Evolutionary conservation across 176 grass and related monocot genomes (phyloP).

Genomic region (Puccinellia tenuiflora): DNA sequence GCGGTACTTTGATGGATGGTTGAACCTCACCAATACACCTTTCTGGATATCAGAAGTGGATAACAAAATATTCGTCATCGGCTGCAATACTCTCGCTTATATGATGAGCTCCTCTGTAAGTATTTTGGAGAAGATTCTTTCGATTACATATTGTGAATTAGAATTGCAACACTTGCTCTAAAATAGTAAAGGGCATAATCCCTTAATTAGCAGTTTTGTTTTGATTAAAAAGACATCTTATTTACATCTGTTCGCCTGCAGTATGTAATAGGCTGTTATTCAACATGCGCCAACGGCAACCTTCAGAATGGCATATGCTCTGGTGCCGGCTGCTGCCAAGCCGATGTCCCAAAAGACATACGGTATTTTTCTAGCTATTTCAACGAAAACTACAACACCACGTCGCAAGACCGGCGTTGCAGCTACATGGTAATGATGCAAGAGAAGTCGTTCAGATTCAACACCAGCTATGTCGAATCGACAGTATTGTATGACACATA

Average conservation of each 20-base stretch:
- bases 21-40: neutral
- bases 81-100: constrained; percentile 3
- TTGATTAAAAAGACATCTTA: neutral
- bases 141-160: neutral
- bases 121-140: too few relatives aligned
- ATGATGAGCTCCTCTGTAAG: neutral
- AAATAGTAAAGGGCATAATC: too few relatives aligned
- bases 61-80: constrained; percentile 9
- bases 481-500: neutral
- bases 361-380: neutral
- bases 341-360: neutral
- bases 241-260: neutral
- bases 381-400: neutral
- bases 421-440: constrained; percentile 13
- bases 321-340: constrained; percentile 30
- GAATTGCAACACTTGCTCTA: neutral
- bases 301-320: constrained; percentile 12
- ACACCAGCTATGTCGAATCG: neutral
- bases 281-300: neutral
- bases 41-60: neutral
- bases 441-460: neutral
- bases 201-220: neutral
- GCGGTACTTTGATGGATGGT: rapidly evolving
- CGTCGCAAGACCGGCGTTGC: neutral
- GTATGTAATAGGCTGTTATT: neutral